Evolutionary conservation across 176 grass and related monocot genomes (phyloP), one percentile per base, ranked within the genome.

Genomic region (Leersia perrieri): DNA sequence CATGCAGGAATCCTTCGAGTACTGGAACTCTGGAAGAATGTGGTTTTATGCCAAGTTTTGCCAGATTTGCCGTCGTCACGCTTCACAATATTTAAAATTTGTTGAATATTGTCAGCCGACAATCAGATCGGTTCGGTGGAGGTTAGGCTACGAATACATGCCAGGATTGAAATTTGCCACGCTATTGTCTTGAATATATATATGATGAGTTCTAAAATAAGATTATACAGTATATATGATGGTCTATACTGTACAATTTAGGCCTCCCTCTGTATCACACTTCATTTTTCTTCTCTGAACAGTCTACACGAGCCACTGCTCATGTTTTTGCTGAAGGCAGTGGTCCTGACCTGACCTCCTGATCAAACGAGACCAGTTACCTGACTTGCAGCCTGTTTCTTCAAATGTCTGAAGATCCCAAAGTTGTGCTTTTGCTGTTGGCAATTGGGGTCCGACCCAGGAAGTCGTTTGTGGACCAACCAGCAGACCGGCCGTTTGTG

Each of bases 391-490:
- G 13, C 28, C 23, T 70, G 20, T 42, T 26, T 9, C 23, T 9
- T 9, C 1, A 16, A 9, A 15, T 14, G 14, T 9, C 38, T 23
- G 39, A 42, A 28, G 42, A 73, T 22, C 15, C 10, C 69, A 5
- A 11, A 9, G 5, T 57, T 57, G 42, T 49, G 42, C 25, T 28
- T 73, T 73, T 32, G 28, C 38, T 51, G 42, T 11, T 30, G 18
- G 12, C 5, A 10, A n/a, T 33, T 20, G 11, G 33, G 22, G n/a
- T 39, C n/a, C 73, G 33, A 20, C 14, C 45, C 5, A 41, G 33
- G 34, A 76, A 40, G 55, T 5, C 23, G 55, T 40, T 76, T 77
- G 74, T 77, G 57, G 74, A 31, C 74, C 74, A 63, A 31, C 74
- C 74, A 63, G 74, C 57, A 10, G 35, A 27, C 53, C 35, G 35